Evolutionary conservation across 768 basidiomycete genomes (phyloP).

Genomic region (Podaxis sp.): DNA sequence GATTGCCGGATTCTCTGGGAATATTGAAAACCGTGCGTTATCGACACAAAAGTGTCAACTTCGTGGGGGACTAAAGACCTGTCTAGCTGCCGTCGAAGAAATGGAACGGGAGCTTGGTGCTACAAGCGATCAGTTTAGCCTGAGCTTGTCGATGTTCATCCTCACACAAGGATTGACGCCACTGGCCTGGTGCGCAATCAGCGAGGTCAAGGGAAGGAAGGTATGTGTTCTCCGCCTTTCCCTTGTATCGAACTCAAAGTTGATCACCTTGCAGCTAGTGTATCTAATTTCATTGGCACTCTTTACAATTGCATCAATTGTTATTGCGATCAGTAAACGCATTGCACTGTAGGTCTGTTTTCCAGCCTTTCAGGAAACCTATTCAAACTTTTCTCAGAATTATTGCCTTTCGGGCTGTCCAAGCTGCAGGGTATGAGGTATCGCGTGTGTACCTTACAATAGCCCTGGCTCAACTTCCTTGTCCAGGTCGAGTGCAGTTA

Average conservation of each 20-base stretch:
- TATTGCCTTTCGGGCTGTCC: slow-evolving; percentile 68
- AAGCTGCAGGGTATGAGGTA: slow-evolving; percentile 57
- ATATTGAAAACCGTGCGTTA: slow-evolving; percentile 65
- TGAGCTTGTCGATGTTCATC: slow-evolving; percentile 72
- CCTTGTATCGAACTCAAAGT: neutral
- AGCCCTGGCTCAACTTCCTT: neutral
- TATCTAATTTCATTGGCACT: slow-evolving; percentile 53
- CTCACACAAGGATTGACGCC: slow-evolving; percentile 69
- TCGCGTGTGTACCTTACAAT: neutral
- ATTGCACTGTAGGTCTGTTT: slow-evolving; percentile 43
- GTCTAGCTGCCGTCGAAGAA: slow-evolving; percentile 58
- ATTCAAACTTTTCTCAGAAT: slow-evolving; percentile 33
- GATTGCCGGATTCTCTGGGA: slow-evolving; percentile 57
- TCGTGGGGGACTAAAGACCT: neutral
- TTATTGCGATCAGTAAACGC: slow-evolving; percentile 53
- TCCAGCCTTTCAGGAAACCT: neutral
- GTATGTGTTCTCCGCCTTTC: slow-evolving; percentile 29
- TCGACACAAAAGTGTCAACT: neutral
- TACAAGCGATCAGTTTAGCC: slow-evolving; percentile 59
- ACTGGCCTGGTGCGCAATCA: slow-evolving; percentile 64
- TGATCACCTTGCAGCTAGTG: slow-evolving; percentile 35
- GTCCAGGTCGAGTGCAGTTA: slow-evolving; percentile 60
- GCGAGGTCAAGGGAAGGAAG: slow-evolving; percentile 77
- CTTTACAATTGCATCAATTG: slow-evolving; percentile 54
- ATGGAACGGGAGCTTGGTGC: slow-evolving; percentile 63